Evolutionary conservation across 805 yeast species (phyloP).

Genomic region (Ogataea sp.): DNA sequence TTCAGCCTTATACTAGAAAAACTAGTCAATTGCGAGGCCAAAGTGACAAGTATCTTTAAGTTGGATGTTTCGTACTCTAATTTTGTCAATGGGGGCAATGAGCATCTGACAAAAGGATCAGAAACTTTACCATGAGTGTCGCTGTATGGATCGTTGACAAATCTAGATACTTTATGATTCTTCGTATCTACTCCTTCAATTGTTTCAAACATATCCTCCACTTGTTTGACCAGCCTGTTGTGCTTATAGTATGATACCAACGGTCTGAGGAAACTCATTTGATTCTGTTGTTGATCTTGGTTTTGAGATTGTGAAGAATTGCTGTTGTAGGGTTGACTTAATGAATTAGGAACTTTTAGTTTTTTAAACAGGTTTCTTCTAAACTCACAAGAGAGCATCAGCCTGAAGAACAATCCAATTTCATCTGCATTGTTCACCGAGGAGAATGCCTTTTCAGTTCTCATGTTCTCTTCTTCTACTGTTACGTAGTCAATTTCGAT

Average conservation of each 20-base stretch:
- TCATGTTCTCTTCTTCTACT: conserved; percentile 23
- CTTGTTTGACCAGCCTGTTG: conserved; percentile 31
- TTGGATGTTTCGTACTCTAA: conserved; percentile 7
- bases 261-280: conserved; percentile 43
- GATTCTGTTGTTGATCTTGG: conserved; percentile 6
- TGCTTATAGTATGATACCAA: conserved; percentile 53
- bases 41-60: conserved; percentile 8
- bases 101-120: conserved; percentile 15
- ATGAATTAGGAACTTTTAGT: conserved; percentile 38
- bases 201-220: conserved; percentile 19
- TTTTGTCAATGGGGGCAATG: conserved; percentile 14
- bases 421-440: conserved; percentile 41
- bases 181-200: conserved; percentile 7
- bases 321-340: conserved; percentile 18
- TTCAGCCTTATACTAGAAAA: background rate
- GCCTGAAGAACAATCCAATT: conserved; percentile 42
- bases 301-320: background rate
- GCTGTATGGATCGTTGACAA: conserved; percentile 14
- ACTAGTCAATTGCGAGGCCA: conserved; percentile 4
- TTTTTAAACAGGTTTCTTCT: conserved; percentile 34
- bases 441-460: conserved; percentile 11
- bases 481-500: conserved; percentile 65
- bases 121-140: background rate
- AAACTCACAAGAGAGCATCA: conserved; percentile 56
- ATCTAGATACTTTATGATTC: conserved; percentile 8